Evolutionary conservation across 192 early-diverging fungal species (phyloP).

Genomic region (Cetraspora pellucida): DNA sequence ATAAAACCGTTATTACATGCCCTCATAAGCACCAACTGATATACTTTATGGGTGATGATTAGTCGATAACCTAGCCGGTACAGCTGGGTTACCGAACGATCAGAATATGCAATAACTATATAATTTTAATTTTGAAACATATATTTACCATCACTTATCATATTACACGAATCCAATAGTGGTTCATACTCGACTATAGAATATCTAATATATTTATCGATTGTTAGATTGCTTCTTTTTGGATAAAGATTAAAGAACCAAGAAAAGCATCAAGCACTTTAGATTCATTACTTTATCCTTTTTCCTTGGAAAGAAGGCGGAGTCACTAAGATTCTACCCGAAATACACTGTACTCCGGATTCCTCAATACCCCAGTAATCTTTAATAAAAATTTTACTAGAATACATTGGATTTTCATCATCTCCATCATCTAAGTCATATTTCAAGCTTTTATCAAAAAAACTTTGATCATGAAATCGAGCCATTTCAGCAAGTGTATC

Average conservation of each 20-base stretch:
- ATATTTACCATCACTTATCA: constrained; percentile 69
- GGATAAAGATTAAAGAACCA: neutral
- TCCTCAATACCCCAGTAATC: neutral
- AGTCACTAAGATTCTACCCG: constrained; percentile 67
- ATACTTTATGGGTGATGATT: too few relatives aligned
- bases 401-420: neutral
- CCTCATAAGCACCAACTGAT: too few relatives aligned
- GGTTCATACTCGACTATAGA: constrained; percentile 95
- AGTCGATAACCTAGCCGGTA: too few relatives aligned
- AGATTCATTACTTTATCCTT: constrained; percentile 61
- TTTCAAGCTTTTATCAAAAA: constrained; percentile 41
- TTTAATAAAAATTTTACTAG: constrained; percentile 7
- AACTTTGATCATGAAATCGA: constrained; percentile 80
- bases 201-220: constrained; percentile 56
- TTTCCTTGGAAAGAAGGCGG: constrained; percentile 89
- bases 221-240: neutral
- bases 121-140: too few relatives aligned
- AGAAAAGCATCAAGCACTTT: neutral
- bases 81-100: too few relatives aligned
- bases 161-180: constrained; percentile 93
- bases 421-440: constrained; percentile 35
- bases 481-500: constrained; percentile 71
- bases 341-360: neutral
- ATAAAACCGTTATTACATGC: too few relatives aligned
- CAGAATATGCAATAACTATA: neutral